These are phyloP conservation scores for Straminergon stramineum DNA, from an alignment of 225 moss, liverwort and hornwort genomes.

Conservation along the genomic window DNA sequence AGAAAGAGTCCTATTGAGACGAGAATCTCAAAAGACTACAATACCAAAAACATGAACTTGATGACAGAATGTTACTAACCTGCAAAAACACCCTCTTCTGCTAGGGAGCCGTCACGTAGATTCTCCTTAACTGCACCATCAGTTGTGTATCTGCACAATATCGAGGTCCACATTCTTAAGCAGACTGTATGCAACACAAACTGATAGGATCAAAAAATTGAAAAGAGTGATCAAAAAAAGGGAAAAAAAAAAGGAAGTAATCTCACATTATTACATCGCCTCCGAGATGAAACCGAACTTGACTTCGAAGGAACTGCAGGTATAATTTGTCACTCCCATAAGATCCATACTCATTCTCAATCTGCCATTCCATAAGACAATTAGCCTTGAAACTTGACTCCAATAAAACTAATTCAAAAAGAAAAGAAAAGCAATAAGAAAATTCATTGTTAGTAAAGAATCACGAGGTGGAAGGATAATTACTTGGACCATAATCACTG, in stretches of 20 bases:
- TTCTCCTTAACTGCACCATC: constrained; percentile 52
- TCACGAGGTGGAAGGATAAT: not conserved
- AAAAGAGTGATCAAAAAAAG: not conserved
- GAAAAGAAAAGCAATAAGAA: not conserved
- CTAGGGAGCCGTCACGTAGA: constrained; percentile 45
- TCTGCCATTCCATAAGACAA: constrained; percentile 12
- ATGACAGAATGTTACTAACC: constrained; percentile 15
- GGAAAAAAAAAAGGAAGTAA: not conserved
- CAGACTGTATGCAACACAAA: not conserved
- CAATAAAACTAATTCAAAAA: not conserved
- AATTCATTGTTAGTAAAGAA: not conserved
- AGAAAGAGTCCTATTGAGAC: not conserved
- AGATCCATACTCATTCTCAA: constrained; percentile 91
- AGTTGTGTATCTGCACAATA: constrained; percentile 60
- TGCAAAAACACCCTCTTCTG: constrained; percentile 53
- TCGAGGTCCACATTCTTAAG: not conserved
- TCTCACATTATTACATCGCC: constrained; percentile 58
- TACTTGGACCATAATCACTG: constrained; percentile 88
- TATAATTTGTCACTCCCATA: constrained; percentile 70
- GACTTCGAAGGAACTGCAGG: constrained; percentile 48
- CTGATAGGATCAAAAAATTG: not conserved
- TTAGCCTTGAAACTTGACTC: not conserved
- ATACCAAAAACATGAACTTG: not conserved
- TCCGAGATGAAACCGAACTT: constrained; percentile 60
- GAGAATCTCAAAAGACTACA: not conserved